These are phyloP conservation scores for Fusarium goolgardi DNA, from an alignment of 2,329 filamentous ascomycete species.

Conservation along the genomic window DNA sequence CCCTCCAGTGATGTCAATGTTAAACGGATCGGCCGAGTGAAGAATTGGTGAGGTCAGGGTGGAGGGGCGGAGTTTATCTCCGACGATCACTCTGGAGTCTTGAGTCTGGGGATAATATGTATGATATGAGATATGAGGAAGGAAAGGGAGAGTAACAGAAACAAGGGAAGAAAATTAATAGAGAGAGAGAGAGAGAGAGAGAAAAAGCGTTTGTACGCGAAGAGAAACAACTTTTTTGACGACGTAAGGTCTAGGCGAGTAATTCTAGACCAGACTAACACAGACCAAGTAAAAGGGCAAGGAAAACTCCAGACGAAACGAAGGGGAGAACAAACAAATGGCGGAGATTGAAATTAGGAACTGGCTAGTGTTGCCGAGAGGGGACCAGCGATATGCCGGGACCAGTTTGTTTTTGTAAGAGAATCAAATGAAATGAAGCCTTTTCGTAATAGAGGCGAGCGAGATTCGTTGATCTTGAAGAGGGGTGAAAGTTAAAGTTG, in stretches of 20 bases:
- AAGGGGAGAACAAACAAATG: conserved; percentile 29
- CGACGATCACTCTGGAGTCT: conserved; percentile 29
- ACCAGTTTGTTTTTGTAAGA: conserved; percentile 20
- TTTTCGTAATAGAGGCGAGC: conserved; percentile 16
- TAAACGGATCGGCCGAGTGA: conserved; percentile 35
- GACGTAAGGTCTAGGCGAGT: conserved; percentile 17
- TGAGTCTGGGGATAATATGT: conserved; percentile 15
- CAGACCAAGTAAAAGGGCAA: conserved; percentile 14
- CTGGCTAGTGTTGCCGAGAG: conserved; percentile 41
- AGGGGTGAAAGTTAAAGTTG: conserved; percentile 10
- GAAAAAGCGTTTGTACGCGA: conserved; percentile 13
- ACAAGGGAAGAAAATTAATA: conserved; percentile 17
- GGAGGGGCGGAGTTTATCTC: conserved; percentile 33
- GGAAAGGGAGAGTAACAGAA: neutral
- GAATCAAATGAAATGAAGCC: neutral
- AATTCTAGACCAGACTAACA: conserved; percentile 22
- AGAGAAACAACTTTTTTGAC: conserved; percentile 34
- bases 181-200: neutral
- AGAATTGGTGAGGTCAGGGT: conserved; percentile 39
- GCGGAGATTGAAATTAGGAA: conserved; percentile 41
- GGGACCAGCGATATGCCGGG: conserved; percentile 20
- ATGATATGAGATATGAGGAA: conserved; percentile 13
- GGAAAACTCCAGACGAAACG: conserved; percentile 33
- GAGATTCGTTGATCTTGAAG: conserved; percentile 10
- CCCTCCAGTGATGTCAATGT: conserved; percentile 37